Base-by-base conservation (phyloP, 805 yeast genomes). In the Nakazawaea anatomiae region DNA sequence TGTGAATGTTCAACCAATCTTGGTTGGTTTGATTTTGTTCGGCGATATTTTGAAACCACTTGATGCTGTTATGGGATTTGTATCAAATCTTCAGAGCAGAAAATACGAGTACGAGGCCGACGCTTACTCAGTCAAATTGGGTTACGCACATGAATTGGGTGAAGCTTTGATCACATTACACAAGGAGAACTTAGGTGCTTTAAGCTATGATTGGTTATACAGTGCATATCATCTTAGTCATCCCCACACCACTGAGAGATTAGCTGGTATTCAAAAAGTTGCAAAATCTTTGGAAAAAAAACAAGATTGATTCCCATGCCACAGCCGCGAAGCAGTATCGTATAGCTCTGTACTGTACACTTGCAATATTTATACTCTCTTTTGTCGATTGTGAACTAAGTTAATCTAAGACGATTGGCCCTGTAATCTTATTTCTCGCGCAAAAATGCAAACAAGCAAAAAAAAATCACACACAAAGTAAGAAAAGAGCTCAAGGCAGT, bases 81-180 rank as follows among this genome's bases (percentile, higher is more conserved):
- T 71, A 25, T 77, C 80, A 76, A 86, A 89, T 64, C 68, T 82
- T 47, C 65, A 90, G 52, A 81, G 91, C 6, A 87, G 99, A 77
- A 80, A 82, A 58, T 87, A 86, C 59, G 99, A 94, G 71, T 94
- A 84, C 62, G 89, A 94, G 70, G 98, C 99, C 14, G 99, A 92
- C 66, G 82, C 76, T 55, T 90, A 78, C 65, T 97, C 98, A 14
- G 83, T 82, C 51, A 72, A 76, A 46, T 77, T 82, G 58, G 96
- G 96, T 29, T 83, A 83, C 64, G 75, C 87, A 7, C 72, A 76
- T 34, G 82, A 82, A 47, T 78, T 94, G 64, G 79, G 86, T 47
- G 72, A 72, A 49, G 83, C 96, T 1, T 77, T 94, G 62, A 84
- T 89, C 62, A 82, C 78, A 55, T 71, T 94, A 55, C 87, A 85